Evolutionary conservation across 148 eudicot species (phyloP).

Genomic region (Nepenthes mirabilis): DNA sequence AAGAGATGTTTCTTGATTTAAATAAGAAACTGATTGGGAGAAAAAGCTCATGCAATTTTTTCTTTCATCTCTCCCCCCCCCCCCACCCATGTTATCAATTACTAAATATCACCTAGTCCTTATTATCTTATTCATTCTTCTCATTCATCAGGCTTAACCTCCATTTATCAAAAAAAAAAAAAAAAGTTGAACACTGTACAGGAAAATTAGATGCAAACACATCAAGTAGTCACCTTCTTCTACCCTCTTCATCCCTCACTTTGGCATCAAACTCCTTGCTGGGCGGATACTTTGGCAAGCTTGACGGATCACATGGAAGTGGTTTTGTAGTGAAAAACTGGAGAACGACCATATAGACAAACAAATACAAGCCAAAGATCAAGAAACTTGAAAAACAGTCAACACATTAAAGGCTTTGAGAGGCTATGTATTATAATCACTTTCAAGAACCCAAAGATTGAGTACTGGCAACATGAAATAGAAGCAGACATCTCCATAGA

Average conservation of each 20-base stretch:
- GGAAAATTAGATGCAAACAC: neutral
- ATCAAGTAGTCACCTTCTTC: slow-evolving; percentile 33
- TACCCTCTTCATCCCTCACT: slow-evolving; percentile 80
- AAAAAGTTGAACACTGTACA: neutral
- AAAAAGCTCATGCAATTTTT: no score
- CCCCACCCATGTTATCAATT: no score
- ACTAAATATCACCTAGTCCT: no score
- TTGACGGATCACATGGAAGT: slow-evolving; percentile 78
- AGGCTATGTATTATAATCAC: neutral
- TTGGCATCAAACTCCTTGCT: slow-evolving; percentile 87
- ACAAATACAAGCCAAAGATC: neutral
- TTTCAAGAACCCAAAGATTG: neutral
- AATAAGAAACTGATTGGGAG: no score
- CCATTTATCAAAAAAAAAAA: neutral
- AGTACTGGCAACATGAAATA: no score
- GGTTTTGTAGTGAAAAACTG: slow-evolving; percentile 79
- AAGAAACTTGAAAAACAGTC: neutral
- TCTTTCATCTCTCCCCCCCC: no score
- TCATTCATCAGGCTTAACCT: neutral
- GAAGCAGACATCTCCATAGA: no score
- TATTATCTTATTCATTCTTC: neutral
- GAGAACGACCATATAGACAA: slow-evolving; percentile 4
- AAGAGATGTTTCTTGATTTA: no score
- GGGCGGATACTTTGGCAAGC: slow-evolving; percentile 84
- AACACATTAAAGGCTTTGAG: neutral